A percentile compares a stretch with the other conserved stretches of the same genome.
These are phyloP conservation scores for Trypanosoma brucei DNA, from an alignment of 208 protist genomes.

Conservation along the genomic window DNA sequence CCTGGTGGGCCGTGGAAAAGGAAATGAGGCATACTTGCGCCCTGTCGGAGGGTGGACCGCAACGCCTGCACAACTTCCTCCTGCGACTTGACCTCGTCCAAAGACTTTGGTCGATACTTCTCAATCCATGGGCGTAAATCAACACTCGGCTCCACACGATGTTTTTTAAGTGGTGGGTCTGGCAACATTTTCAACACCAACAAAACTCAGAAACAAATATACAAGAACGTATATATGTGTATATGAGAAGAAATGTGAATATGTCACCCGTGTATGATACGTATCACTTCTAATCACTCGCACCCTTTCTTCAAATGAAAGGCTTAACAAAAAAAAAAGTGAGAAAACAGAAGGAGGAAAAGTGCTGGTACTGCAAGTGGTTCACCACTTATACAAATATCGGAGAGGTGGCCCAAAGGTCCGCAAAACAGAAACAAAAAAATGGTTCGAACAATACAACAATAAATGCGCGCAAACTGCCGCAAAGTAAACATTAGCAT, in stretches of 20 bases:
- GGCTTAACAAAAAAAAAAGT: neutral
- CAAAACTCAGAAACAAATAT: neutral
- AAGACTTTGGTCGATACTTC: slow-evolving; percentile 91
- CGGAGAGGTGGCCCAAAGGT: too few relatives aligned
- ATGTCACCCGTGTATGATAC: too few relatives aligned
- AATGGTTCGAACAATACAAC: too few relatives aligned
- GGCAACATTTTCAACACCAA: slow-evolving; percentile 16
- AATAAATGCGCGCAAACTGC: too few relatives aligned
- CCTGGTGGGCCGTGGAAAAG: slow-evolving; percentile 99
- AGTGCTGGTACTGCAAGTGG: neutral
- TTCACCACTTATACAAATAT: too few relatives aligned
- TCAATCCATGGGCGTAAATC: slow-evolving; percentile 82
- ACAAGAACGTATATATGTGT: neutral
- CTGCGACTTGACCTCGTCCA: slow-evolving; percentile 95
- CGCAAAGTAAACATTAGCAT: too few relatives aligned
- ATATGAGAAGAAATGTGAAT: too few relatives aligned
- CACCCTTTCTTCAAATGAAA: neutral
- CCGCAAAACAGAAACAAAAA: too few relatives aligned
- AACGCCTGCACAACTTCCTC: slow-evolving; percentile 93
- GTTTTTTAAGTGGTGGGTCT: slow-evolving; percentile 23
- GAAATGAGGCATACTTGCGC: slow-evolving; percentile 97
- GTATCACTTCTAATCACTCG: too few relatives aligned
- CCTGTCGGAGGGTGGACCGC: slow-evolving; percentile 77
- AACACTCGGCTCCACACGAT: slow-evolving; percentile 20
- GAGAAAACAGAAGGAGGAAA: neutral